Conservation (phyloP, 2,329 filamentous ascomycete genomes). For the Alternaria brassicae region DNA sequence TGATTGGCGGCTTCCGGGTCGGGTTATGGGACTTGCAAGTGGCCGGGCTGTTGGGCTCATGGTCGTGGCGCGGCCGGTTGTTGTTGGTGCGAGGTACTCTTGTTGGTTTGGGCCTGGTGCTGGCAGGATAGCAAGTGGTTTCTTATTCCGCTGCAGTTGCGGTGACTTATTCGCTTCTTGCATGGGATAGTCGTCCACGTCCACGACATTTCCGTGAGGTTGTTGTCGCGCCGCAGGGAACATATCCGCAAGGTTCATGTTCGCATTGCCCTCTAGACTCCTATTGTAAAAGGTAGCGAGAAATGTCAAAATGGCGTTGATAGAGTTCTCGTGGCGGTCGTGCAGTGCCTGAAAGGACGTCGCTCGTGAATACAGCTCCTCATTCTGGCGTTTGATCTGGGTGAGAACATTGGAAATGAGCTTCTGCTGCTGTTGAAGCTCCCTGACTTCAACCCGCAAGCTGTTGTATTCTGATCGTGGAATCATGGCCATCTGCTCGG, state of each 20-base stretch:
- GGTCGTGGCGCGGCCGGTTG: slow-evolving; percentile 40
- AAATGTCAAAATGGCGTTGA: slow-evolving; percentile 98
- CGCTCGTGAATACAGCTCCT: slow-evolving; percentile 86
- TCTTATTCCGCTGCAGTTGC: slow-evolving; percentile 47
- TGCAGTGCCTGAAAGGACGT: slow-evolving; percentile 89
- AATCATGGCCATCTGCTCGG: slow-evolving; percentile 59
- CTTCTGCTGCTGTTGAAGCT: slow-evolving; percentile 84
- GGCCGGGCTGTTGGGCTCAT: slow-evolving; percentile 41
- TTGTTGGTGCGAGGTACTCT: slow-evolving; percentile 31
- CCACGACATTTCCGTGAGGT: slow-evolving; percentile 66
- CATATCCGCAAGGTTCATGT: slow-evolving; percentile 82
- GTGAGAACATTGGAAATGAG: slow-evolving; percentile 84
- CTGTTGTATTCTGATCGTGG: slow-evolving; percentile 76
- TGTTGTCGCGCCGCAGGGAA: slow-evolving; percentile 71
- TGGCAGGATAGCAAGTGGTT: slow-evolving; percentile 49
- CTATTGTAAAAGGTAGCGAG: slow-evolving; percentile 95
- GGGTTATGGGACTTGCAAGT: slow-evolving; percentile 33
- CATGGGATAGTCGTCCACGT: slow-evolving; percentile 63
- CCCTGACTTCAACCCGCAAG: slow-evolving; percentile 79
- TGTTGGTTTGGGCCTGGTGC: slow-evolving; percentile 37
- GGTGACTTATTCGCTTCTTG: slow-evolving; percentile 44
- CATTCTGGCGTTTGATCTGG: slow-evolving; percentile 82
- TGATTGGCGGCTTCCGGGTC: slow-evolving; percentile 28
- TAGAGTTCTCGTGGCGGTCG: slow-evolving; percentile 96
- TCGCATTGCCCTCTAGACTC: slow-evolving; percentile 82